phyloP scores from a whole-genome alignment of 2,329 filamentous ascomycete species.

The Harringtonia lauricola region DNA sequence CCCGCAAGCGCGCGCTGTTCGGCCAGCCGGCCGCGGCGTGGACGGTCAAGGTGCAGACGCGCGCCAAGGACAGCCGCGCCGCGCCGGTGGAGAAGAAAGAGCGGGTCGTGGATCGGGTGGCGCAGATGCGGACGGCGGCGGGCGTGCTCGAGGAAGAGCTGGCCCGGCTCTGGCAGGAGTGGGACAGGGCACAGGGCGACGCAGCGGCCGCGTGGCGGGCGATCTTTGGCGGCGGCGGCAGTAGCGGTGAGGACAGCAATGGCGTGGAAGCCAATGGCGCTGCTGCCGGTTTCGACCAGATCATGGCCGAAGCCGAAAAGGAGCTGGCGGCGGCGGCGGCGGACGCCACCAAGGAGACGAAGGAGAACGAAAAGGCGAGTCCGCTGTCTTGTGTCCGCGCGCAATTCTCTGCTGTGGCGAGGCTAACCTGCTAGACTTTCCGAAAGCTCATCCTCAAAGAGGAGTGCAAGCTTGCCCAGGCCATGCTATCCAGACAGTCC shows the following conservation, averaged over 20 bases:
- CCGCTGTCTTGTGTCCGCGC: background rate
- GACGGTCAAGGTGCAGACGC: slow-evolving; percentile 9
- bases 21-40: slow-evolving; percentile 6
- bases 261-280: too few species aligned
- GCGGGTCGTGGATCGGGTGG: slow-evolving; percentile 8
- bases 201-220: slow-evolving; percentile 18
- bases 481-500: slow-evolving; percentile 11
- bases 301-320: slow-evolving; percentile 5
- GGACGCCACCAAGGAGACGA: slow-evolving; percentile 4
- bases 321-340: slow-evolving; percentile 2
- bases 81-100: slow-evolving; percentile 4
- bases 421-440: too few species aligned
- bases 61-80: background rate
- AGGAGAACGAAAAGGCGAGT: slow-evolving; percentile 12
- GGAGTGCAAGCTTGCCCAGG: slow-evolving; percentile 13
- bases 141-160: slow-evolving; percentile 10
- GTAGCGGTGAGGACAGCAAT: background rate
- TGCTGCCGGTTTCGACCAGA: background rate
- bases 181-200: slow-evolving; percentile 29
- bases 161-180: slow-evolving; percentile 16
- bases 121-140: slow-evolving; percentile 2
- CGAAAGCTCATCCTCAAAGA: slow-evolving; percentile 11
- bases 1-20: slow-evolving; percentile 1
- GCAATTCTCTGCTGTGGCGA: too few species aligned
- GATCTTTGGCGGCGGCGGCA: background rate